phyloP scores from a whole-genome alignment of 441 rosid species.

The Aleurites moluccanus region DNA sequence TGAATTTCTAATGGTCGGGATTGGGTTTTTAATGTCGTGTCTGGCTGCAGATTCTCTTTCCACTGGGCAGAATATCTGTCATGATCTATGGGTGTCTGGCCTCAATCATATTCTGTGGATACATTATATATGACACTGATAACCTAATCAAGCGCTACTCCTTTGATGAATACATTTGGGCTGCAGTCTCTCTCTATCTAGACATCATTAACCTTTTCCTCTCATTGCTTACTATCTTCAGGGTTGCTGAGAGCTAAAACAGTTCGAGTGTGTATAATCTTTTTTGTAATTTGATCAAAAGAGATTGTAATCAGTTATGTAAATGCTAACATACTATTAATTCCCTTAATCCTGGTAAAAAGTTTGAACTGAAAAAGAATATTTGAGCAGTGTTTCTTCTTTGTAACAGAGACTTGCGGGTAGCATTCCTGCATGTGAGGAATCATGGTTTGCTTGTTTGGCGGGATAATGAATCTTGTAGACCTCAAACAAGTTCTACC shows the following conservation, averaged over 20 bases:
- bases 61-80: conserved; percentile 66
- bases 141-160: conserved; percentile 78
- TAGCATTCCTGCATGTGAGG: too few species aligned
- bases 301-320: not conserved
- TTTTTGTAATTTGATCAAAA: not conserved
- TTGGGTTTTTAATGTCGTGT: conserved; percentile 1
- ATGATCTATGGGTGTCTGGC: conserved; percentile 80
- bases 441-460: too few species aligned
- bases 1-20: not conserved
- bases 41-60: conserved; percentile 68
- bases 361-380: too few species aligned
- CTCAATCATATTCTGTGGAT: conserved; percentile 75
- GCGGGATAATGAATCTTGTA: too few species aligned
- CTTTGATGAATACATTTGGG: conserved; percentile 88
- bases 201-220: conserved; percentile 80
- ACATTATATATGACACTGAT: conserved; percentile 79
- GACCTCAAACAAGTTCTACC: too few species aligned
- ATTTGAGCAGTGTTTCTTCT: too few species aligned
- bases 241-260: conserved; percentile 49
- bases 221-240: conserved; percentile 54
- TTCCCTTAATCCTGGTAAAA: not conserved
- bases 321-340: too few species aligned
- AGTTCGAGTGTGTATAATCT: not conserved
- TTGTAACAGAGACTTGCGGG: too few species aligned
- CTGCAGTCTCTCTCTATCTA: conserved; percentile 64